Evolutionary conservation across 805 yeast species (phyloP), one percentile per base, ranked within the genome.

Genomic region (Candida vaughaniae): DNA sequence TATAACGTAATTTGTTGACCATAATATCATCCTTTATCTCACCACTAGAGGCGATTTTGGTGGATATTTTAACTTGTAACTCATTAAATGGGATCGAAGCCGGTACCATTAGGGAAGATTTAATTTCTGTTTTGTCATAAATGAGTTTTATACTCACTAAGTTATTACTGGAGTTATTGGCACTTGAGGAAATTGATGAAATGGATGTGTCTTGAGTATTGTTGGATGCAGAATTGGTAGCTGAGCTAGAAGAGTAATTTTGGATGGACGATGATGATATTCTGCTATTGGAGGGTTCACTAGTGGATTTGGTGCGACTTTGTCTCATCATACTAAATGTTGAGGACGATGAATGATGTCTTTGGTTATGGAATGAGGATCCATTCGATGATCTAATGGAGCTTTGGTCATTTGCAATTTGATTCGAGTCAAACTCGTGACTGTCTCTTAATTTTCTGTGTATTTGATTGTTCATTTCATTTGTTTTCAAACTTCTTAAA

Each of bases 1-100:
- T 80, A 56, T 88, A 91, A 58, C 81, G 82, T 43, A 93, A 71
- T 51, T 83, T 75, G 30, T 55, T 61, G 17, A 65, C 66, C 35
- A 56, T 46, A 5, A 87, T 76, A 42, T 78, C 77, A 29, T 67
- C 74, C 31, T 75, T 63, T 39, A 87, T 66, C 30, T 75, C 80
- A 8, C 67, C 64, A 53, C 77, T 71, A 25, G 70, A 51, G 27
- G 77, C 66, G 38, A 73, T 65, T 40, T 69, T 56, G 7, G 55
- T 49, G 9, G 84, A 77, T 3, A 86, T 80, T 45, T 84, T 73
- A 47, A 83, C 65, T 34, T 86, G 77, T 47, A 87, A 80, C 11
- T 84, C 75, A 45, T 73, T 38, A 42, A 65, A 68, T 37, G 52
- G 62, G 8, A 62, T 49, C 6, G 40, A 33, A 7, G 61, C 46